Percentiles rank a stretch among this genome's conserved stretches.
Conservation (phyloP, 2,329 filamentous ascomycete species). For the Parascedosporium putredinis region DNA sequence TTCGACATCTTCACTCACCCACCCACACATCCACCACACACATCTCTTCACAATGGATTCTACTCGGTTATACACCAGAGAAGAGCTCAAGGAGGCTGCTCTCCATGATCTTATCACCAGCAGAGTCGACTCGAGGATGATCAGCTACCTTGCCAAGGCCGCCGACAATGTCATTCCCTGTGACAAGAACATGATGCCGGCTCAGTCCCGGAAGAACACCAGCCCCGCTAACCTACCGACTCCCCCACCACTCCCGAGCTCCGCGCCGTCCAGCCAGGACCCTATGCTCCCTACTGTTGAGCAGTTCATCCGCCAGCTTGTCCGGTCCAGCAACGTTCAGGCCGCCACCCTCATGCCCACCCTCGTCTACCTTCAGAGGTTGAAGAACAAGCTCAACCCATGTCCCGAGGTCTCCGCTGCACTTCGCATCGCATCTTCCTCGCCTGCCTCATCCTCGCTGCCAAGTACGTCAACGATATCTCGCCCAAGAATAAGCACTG, state of each 20-base stretch:
- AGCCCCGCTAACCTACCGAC: conserved; percentile 31
- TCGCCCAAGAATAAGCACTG: conserved; percentile 99
- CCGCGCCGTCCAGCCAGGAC: conserved; percentile 34
- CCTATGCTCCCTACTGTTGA: conserved; percentile 66
- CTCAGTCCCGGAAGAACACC: conserved; percentile 22
- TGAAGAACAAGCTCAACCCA: conserved; percentile 76
- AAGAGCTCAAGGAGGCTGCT: conserved; percentile 59
- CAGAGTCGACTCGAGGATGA: conserved; percentile 67
- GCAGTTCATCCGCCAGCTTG: conserved; percentile 83
- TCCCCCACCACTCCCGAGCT: conserved; percentile 41
- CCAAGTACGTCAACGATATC: conserved; percentile 97
- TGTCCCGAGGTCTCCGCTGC: conserved; percentile 92
- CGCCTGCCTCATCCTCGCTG: conserved; percentile 71
- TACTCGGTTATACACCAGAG: conserved; percentile 25
- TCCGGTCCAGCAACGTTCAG: conserved; percentile 89
- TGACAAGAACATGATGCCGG: conserved; percentile 50
- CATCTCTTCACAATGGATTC: conserved; percentile 7
- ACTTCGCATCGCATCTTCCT: conserved; percentile 97
- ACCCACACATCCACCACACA: not conserved
- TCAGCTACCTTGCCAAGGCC: conserved; percentile 63
- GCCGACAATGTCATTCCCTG: conserved; percentile 72
- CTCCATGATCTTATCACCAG: conserved; percentile 73
- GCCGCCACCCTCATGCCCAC: conserved; percentile 96
- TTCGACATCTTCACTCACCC: too few species aligned
- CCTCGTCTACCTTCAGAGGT: conserved; percentile 79